Evolutionary conservation across 805 yeast species (phyloP), one percentile per base, ranked within the genome.

Genomic region (Cyberlindnera nakhonratchasimensis): DNA sequence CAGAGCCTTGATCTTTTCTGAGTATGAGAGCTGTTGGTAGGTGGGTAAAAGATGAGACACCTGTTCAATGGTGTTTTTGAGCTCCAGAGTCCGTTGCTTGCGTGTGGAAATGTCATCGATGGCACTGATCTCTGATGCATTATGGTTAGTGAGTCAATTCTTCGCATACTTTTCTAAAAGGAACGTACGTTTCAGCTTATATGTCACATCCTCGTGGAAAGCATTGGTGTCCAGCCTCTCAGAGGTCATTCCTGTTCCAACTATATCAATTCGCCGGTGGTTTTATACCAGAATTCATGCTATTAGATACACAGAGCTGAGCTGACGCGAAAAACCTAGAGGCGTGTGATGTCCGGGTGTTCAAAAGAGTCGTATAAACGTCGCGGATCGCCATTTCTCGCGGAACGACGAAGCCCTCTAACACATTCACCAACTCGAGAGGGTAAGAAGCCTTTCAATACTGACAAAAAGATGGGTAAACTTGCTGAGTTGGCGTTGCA

Each of bases 1-100:
- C 12, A 48, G 26, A 3, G 37, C 6, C 9, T 41, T 36, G 3
- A 53, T 29, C 23, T 48, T 45, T 9, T 47, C 50, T 5, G 55
- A 48, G 32, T 55, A 57, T 0, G 52, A 37, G 5, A 47, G 44
- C 25, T 48, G 53, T 23, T 54, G 56, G 33, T 57, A 53, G 4
- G 35, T 31, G 3, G 60, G 58, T 3, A 57, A 39, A 4, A 47
- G 13, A 30, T 57, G 59, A 0, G 50, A 34, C 2, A 52, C 37
- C 12, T 39, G 25, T 20, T 48, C 54, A 3, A 57, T 36, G 11
- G 46, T 36, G 8, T 34, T 33, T 33, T 48, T 48, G 9, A 57
- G 34, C 9, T 13, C 14, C 13, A 43, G 21, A 9, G 16, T 39
- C 30, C n/a, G 19, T 6, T 34, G 33, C 25, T 39, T 40, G 17